Evolutionary conservation across 768 basidiomycete species (phyloP), one percentile per base, ranked within the genome.

Genomic region (Cubamyces lactineus): DNA sequence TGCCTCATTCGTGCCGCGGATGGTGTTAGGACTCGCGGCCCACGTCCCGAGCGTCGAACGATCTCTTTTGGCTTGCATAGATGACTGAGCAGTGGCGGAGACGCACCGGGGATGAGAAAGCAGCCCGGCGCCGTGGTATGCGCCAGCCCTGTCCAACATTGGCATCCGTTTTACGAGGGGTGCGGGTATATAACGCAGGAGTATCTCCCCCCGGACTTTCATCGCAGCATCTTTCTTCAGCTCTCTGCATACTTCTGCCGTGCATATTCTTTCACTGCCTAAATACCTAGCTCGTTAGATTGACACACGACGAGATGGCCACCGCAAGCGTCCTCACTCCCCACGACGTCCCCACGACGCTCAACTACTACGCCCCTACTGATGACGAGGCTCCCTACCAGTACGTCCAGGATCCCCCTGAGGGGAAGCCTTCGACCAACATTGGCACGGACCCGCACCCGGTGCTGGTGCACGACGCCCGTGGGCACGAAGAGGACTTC

Each of bases 341-440:
- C 17, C 75, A 69, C 23, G 73, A 76, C 63, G 74, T 78, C 54
- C 72, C 67, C 13, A 73, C 76, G 34, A 72, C 66, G 28, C 72
- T 78, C 62, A 76, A 78, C 67, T 78, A 78, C 47, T 63, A 67
- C 58, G 38, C 45, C 0, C 66, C 74, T 1, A 62, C 60, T 1
- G 65, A 67, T n/a, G 60, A 61, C 23, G 73, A 77, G 46, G 54
- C 68, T 13, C 72, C 76, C 8, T 77, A 72, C 67, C 66, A 71
- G 55, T 76, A 76, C 42, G 68, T 75, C 39, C 62, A 71, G 43
- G 62, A 67, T 0, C 72, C 75, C 2, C 75, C 74, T 1, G 67
- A 57, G 2, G 72, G 71, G 39, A 59, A 67, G 23, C 67, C 69
- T 15, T 62, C 53, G 55, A 48, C 55, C 30, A 77, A 77, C 59